Evolutionary conservation across 495 filamentous ascomycete species (phyloP), one percentile per base, ranked within the genome.

Genomic region (Podospora anserina): DNA sequence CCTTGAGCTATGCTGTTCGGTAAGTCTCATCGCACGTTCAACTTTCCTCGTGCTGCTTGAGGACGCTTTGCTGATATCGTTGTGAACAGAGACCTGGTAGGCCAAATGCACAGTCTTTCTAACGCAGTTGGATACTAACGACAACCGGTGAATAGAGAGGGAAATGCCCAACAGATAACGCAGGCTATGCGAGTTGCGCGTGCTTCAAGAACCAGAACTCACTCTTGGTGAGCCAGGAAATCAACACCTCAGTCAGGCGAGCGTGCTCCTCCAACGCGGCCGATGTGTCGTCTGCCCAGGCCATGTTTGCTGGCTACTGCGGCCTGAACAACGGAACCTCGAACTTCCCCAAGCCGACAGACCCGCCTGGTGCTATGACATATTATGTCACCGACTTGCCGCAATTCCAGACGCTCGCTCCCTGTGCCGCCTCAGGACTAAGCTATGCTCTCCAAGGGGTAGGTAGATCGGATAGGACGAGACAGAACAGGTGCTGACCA

Each of bases 361-460:
- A 78, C 7, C 81, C 83, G 3, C 81, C 82, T 3, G 83, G 83
- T 32, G 75, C 81, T 34, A 81, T 85, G 78, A 79, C 81, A 0
- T 86, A 85, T 63, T 80, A 82, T 61, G 81, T 86, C 68, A 85
- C 82, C 5, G 83, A 82, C 18, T 65, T 85, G 56, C 77, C 80
- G 1, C 67, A 80, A 61, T 86, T 72, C 59, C 80, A 74, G 20
- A 74, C 79, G 0, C 71, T 86, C 6, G 79, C 79, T 5, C 69
- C 72, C 0, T 86, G 84, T 61, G 84, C 84, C 5, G 74, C 76
- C 57, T 68, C 49, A 5, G 83, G 74, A 0, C 58, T 86, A 7
- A 79, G 78, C 2, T 80, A 80, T 65, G 80, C 74, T 11, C 75
- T 85, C 16, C 66, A 75, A 30, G 63, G 63, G 59, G 81, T 83